phyloP scores from a whole-genome alignment of 106 monocot genomes.

The Dendrobium catenatum region DNA sequence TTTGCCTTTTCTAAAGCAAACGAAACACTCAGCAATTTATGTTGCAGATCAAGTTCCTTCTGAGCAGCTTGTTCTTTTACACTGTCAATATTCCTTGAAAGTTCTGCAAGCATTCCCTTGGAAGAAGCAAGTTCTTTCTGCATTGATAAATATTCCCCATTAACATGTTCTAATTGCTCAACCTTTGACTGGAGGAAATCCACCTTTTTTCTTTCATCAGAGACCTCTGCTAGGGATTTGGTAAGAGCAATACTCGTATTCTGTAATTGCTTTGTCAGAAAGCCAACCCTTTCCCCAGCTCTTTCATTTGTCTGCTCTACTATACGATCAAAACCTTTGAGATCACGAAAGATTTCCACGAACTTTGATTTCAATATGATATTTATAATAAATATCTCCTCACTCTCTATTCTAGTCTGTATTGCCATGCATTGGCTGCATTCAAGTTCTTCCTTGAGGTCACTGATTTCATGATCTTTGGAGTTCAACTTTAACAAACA shows the following conservation, averaged over 20 bases:
- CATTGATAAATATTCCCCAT: constrained; percentile 19
- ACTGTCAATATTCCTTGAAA: constrained; percentile 16
- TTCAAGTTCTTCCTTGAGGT: constrained; percentile 48
- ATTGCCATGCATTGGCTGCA: constrained; percentile 18
- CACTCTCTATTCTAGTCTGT: constrained; percentile 40
- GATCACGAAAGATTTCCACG: constrained; percentile 21
- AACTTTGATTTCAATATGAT: constrained; percentile 38
- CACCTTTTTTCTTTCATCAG: constrained; percentile 6
- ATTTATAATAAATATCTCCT: constrained; percentile 33
- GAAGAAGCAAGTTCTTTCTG: constrained; percentile 32
- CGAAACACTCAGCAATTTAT: constrained; percentile 24
- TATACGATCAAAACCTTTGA: constrained; percentile 17
- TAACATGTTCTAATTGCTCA: constrained; percentile 24
- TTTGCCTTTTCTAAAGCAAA: constrained; percentile 33
- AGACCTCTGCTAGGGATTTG: constrained; percentile 16
- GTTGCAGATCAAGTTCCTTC: constrained; percentile 29
- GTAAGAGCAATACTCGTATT: constrained; percentile 25
- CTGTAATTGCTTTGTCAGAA: constrained; percentile 35
- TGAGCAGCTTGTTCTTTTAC: constrained; percentile 31
- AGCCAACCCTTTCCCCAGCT: constrained; percentile 15
- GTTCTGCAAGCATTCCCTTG: constrained; percentile 39
- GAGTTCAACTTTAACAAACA: constrained; percentile 24
- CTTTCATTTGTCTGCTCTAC: constrained; percentile 10
- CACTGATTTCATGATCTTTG: constrained; percentile 26
- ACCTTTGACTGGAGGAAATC: constrained; percentile 21